Evolutionary conservation across 2,329 filamentous ascomycete genomes (phyloP).

Genomic region (Helotiales sp.): DNA sequence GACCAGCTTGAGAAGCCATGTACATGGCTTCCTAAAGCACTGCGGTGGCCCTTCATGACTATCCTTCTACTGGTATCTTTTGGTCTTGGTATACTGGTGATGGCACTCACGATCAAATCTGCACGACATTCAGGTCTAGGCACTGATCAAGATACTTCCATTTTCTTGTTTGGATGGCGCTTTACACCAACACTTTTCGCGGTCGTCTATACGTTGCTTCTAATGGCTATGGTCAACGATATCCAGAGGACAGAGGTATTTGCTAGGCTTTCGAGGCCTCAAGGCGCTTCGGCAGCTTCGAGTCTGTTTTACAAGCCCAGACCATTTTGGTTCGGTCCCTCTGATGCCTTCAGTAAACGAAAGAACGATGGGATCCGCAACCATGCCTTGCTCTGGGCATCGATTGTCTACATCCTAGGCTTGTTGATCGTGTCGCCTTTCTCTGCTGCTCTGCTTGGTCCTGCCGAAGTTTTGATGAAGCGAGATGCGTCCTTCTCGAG

Average conservation of each 20-base stretch:
- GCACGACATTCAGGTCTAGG: slow-evolving; percentile 13
- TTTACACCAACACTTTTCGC: slow-evolving; percentile 19
- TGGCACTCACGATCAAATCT: slow-evolving; percentile 11
- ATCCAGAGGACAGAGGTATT: slow-evolving; percentile 17
- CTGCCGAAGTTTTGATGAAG: slow-evolving; percentile 4
- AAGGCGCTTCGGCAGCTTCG: slow-evolving; percentile 6
- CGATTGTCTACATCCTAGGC: slow-evolving; percentile 15
- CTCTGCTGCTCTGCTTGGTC: slow-evolving; percentile 16
- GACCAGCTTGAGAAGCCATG: neutral
- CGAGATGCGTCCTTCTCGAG: slow-evolving; percentile 4
- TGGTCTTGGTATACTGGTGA: slow-evolving; percentile 7
- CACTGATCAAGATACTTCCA: slow-evolving; percentile 2
- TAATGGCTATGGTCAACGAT: slow-evolving; percentile 13
- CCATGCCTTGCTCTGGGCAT: slow-evolving; percentile 17
- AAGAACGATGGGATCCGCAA: slow-evolving; percentile 16
- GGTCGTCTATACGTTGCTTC: slow-evolving; percentile 16
- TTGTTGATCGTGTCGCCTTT: slow-evolving; percentile 19
- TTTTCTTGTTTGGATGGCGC: slow-evolving; percentile 18
- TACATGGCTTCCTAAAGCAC: slow-evolving; percentile 14
- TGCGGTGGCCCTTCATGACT: slow-evolving; percentile 12
- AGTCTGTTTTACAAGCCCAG: slow-evolving; percentile 13
- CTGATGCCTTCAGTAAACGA: slow-evolving; percentile 12
- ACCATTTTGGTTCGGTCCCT: slow-evolving; percentile 13
- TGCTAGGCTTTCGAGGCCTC: slow-evolving; percentile 15
- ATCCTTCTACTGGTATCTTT: slow-evolving; percentile 11